These are phyloP conservation scores for Licmophora abbreviata DNA, from an alignment of 108 stramenopile genomes.

Conservation along the genomic window DNA sequence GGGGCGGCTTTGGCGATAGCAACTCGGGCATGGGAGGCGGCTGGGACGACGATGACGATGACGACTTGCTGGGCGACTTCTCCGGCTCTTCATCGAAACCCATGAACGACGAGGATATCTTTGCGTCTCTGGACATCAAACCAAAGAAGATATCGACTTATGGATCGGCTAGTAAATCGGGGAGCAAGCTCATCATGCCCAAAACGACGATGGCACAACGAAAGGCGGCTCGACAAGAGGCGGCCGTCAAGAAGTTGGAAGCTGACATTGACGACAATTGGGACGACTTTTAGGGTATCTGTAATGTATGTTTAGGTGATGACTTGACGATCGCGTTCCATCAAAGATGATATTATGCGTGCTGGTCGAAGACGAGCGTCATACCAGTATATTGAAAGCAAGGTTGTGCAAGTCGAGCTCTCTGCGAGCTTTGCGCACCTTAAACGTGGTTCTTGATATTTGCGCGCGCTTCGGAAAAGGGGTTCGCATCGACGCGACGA, in stretches of 20 bases:
- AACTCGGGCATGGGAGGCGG: constrained; percentile 37
- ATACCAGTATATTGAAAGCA: too few relatives aligned
- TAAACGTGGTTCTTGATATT: too few relatives aligned
- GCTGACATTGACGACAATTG: constrained; percentile 58
- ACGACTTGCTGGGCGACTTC: constrained; percentile 13
- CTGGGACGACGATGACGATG: constrained; percentile 20
- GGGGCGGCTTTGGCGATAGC: constrained; percentile 30
- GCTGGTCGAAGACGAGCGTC: too few relatives aligned
- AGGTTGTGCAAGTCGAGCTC: too few relatives aligned
- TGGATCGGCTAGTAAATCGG: neutral
- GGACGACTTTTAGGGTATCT: constrained; percentile 88
- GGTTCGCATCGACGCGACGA: too few relatives aligned
- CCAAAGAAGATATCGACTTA: constrained; percentile 11
- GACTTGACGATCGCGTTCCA: too few relatives aligned
- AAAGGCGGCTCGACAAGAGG: constrained; percentile 29
- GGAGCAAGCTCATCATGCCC: constrained; percentile 21
- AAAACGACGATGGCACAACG: constrained; percentile 23
- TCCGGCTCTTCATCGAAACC: constrained; percentile 4
- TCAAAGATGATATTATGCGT: too few relatives aligned
- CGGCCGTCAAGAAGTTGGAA: constrained; percentile 41
- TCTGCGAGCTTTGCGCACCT: too few relatives aligned
- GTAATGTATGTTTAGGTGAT: too few relatives aligned
- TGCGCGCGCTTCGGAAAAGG: too few relatives aligned
- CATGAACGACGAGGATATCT: constrained; percentile 36
- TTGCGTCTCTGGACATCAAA: constrained; percentile 52